A percentile compares a stretch with the other conserved stretches of the same genome.
phyloP scores from a whole-genome alignment of 139 green algal species.

The Axilococcus clingmanii region DNA sequence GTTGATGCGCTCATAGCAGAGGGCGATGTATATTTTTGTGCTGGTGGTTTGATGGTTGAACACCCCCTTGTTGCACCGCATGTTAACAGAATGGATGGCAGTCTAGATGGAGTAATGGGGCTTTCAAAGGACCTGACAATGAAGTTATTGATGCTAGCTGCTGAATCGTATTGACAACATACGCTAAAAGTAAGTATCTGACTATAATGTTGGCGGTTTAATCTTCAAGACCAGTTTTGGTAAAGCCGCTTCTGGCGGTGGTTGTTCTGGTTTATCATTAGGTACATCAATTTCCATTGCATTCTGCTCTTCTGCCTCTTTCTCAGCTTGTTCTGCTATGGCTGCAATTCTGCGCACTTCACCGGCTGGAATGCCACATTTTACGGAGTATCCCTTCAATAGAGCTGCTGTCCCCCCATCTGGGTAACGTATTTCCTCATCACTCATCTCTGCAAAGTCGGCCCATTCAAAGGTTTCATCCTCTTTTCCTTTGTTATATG shows the following conservation, averaged over 20 bases:
- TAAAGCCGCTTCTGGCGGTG: too few species aligned
- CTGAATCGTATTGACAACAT: not conserved
- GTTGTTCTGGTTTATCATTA: not conserved
- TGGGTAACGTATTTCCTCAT: slow-evolving; percentile 18
- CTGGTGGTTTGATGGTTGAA: slow-evolving; percentile 72
- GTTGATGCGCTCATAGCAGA: slow-evolving; percentile 58
- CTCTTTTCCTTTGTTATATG: slow-evolving; percentile 15
- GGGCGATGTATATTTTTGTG: slow-evolving; percentile 52
- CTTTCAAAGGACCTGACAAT: slow-evolving; percentile 43
- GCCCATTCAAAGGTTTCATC: slow-evolving; percentile 36
- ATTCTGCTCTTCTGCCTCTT: not conserved
- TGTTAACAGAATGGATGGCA: slow-evolving; percentile 45
- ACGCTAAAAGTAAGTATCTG: too few species aligned
- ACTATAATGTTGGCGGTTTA: too few species aligned
- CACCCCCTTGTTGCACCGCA: slow-evolving; percentile 50
- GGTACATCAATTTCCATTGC: not conserved
- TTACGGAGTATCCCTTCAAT: too few species aligned
- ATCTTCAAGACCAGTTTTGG: too few species aligned
- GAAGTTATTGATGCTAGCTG: slow-evolving; percentile 29
- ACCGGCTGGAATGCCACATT: too few species aligned
- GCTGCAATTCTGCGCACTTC: too few species aligned
- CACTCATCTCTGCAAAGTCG: slow-evolving; percentile 25
- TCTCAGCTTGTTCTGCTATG: not conserved
- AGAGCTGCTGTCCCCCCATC: too few species aligned
- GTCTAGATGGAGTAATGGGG: slow-evolving; percentile 63